These are phyloP conservation scores for Penicillium arizonense DNA, from an alignment of 495 filamentous ascomycete genomes.

Conservation along the genomic window DNA sequence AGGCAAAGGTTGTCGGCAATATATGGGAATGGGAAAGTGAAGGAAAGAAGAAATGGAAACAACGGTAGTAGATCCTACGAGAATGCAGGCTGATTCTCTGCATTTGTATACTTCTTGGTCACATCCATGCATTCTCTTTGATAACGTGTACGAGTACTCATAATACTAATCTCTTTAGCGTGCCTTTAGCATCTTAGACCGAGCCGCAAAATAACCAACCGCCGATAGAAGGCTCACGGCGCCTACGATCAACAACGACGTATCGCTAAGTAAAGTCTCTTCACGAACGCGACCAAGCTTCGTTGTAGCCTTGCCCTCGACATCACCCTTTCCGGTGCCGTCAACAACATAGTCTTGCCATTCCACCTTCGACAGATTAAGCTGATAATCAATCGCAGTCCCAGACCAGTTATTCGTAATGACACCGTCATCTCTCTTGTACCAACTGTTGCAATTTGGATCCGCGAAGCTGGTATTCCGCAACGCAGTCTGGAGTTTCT, in stretches of 20 bases:
- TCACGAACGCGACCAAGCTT: constrained; percentile 43
- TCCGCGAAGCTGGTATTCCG: constrained; percentile 48
- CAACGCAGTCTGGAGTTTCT: constrained; percentile 44
- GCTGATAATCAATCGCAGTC: constrained; percentile 51
- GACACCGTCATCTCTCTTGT: constrained; percentile 50
- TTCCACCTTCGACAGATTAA: constrained; percentile 35
- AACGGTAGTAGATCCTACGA: too few species aligned
- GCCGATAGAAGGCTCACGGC: constrained; percentile 23
- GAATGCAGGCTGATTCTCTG: too few species aligned
- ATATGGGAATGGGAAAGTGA: too few species aligned
- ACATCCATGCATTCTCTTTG: too few species aligned
- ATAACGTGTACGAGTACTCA: too few species aligned
- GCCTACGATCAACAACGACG: constrained; percentile 29
- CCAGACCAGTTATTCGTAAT: constrained; percentile 59
- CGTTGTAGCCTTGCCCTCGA: constrained; percentile 31
- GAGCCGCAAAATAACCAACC: constrained; percentile 12
- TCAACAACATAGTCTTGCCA: constrained; percentile 49
- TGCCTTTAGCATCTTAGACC: constrained; percentile 1
- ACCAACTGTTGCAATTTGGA: constrained; percentile 55
- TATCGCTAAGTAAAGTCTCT: constrained; percentile 37
- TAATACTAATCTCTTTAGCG: not conserved
- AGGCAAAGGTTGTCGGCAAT: too few species aligned
- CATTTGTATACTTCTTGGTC: too few species aligned
- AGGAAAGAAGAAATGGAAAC: too few species aligned
- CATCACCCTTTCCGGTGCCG: constrained; percentile 31